A percentile compares a stretch with the other conserved stretches of the same genome.
These are phyloP conservation scores for Citrus glauca DNA, from an alignment of 345 rosid genomes.

Conservation along the genomic window DNA sequence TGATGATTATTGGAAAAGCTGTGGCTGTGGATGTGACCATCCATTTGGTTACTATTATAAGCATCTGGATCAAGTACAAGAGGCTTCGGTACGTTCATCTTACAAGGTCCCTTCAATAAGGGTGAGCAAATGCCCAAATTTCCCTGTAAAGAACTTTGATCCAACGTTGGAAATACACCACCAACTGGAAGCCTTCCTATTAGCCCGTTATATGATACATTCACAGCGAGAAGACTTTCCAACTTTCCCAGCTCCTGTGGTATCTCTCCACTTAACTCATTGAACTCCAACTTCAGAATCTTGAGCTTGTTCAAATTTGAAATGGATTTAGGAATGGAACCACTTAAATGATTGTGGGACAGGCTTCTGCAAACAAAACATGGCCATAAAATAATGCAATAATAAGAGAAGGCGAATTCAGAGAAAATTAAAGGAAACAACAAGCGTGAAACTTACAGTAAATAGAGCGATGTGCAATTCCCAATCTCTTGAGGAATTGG, in stretches of 20 bases:
- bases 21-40: constrained; percentile 6
- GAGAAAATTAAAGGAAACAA: background rate
- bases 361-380: constrained; percentile 53
- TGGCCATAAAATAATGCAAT: background rate
- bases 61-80: constrained; percentile 70
- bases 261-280: constrained; percentile 71
- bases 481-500: constrained; percentile 74
- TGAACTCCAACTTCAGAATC: constrained; percentile 70
- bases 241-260: constrained; percentile 65
- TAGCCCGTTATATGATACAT: constrained; percentile 72
- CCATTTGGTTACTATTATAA: constrained; percentile 28
- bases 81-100: constrained; percentile 78
- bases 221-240: constrained; percentile 67
- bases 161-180: constrained; percentile 77
- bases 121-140: constrained; percentile 89
- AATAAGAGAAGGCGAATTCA: no score
- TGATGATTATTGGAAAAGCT: constrained; percentile 13
- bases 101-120: constrained; percentile 76
- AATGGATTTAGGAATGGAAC: constrained; percentile 64
- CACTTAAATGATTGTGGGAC: constrained; percentile 65
- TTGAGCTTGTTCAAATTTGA: constrained; percentile 62
- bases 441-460: constrained; percentile 52
- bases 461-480: constrained; percentile 74
- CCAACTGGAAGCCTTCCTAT: constrained; percentile 66
- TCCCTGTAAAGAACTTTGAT: constrained; percentile 75